Percentiles rank a stretch among this genome's conserved stretches.
Conservation (phyloP, 164 flowering plant genomes). For the Sextonia rubra region DNA sequence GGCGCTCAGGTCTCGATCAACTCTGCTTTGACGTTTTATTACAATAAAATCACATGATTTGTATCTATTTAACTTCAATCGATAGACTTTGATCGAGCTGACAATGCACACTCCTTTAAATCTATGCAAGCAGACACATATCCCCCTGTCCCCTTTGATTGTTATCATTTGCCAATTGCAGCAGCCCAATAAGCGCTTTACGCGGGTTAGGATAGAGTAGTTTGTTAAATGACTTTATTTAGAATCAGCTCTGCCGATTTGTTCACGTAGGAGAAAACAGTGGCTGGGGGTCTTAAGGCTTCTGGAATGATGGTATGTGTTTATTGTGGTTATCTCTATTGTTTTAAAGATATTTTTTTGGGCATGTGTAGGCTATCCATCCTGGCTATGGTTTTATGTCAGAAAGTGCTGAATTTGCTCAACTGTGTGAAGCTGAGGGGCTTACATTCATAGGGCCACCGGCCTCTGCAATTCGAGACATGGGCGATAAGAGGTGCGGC, state of each 20-base stretch:
- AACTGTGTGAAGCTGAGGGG: conserved; percentile 81
- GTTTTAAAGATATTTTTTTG: conserved; percentile 3
- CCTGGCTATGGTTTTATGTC: conserved; percentile 98
- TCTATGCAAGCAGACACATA: too few relatives aligned
- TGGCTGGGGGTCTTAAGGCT: not conserved
- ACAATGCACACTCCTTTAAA: too few relatives aligned
- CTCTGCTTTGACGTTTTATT: too few relatives aligned
- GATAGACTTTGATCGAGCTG: too few relatives aligned
- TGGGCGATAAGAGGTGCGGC: conserved; percentile 95
- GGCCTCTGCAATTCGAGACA: conserved; percentile 86
- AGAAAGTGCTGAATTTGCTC: conserved; percentile 90
- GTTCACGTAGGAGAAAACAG: not conserved
- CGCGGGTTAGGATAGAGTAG: too few relatives aligned
- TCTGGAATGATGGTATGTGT: not conserved
- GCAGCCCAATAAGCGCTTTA: too few relatives aligned
- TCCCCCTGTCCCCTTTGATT: too few relatives aligned
- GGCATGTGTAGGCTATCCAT: conserved; percentile 75
- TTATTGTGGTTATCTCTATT: too few relatives aligned
- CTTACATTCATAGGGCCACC: conserved; percentile 92
- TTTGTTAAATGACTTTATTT: too few relatives aligned
- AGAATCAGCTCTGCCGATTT: not conserved
- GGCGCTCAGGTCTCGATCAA: conserved; percentile 70
- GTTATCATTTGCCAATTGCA: too few relatives aligned
- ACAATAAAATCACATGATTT: too few relatives aligned
- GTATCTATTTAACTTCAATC: too few relatives aligned